Evolutionary conservation across 257 asterid species (phyloP), one percentile per base, ranked within the genome.

Genomic region (Eucommia ulmoides): DNA sequence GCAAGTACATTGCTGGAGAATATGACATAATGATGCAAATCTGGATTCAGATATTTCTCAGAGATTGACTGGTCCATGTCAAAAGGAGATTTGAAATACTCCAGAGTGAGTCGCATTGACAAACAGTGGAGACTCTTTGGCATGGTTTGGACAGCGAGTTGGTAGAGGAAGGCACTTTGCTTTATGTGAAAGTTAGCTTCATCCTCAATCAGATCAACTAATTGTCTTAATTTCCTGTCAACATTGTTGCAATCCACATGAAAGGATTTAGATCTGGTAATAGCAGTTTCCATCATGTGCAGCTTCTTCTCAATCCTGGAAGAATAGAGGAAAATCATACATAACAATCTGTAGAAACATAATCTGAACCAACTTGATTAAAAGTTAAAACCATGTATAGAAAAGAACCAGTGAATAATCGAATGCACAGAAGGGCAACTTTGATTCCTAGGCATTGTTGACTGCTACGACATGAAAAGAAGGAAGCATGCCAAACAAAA

Each of bases 101-200:
- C 98, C 29, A 89, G 88, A 53, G 98, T 89, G 51, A 85, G 68
- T 65, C 96, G 80, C 94, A 89, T 74, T 24, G 98, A 80, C 29
- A 89, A 70, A 64, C 98, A 89, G 63, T 89, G 98, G 57, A 80
- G 88, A 69, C 98, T 85, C 74, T 89, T 89, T 24, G 98, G 96
- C 86, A 80, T 78, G 45, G 98, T 85, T 70, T 89, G 96, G 54
- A 86, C 94, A 17, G 94, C 93, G 58, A 89, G 94, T 66, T 82
- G 93, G 81, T 82, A 82, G 51, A 89, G 94, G 74, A 89, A 89
- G 56, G 98, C 93, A 73, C 98, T 89, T 67, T 89, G 98, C 74
- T 77, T 85, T 91, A 65, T 83, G 65, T 89, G 98, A 56, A 89
- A 89, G 77, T 76, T 75, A 53, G 93, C 83, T 72, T 89, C 98